These are phyloP conservation scores for Pestalotiopsis sp. DNA, from an alignment of 2,329 filamentous ascomycete species.

Conservation along the genomic window DNA sequence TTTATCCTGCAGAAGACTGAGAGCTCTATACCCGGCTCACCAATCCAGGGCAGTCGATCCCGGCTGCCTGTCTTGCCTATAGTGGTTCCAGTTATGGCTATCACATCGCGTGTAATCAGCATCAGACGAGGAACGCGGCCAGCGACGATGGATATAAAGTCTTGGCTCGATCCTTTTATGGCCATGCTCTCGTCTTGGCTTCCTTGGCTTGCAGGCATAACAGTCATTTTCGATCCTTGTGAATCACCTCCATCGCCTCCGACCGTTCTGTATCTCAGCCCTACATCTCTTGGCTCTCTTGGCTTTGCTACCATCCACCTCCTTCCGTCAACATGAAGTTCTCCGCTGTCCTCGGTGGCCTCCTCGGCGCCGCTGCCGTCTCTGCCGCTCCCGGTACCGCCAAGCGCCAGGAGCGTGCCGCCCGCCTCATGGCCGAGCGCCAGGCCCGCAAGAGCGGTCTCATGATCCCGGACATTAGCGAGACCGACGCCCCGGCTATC, in stretches of 20 bases:
- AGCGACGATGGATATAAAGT: slow-evolving; percentile 2
- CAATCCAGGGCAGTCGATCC: not conserved
- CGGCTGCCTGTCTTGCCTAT: not conserved
- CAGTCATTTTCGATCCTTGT: not conserved
- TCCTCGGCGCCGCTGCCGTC: slow-evolving; percentile 42
- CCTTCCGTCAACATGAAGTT: slow-evolving; percentile 47
- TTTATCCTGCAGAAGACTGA: not conserved
- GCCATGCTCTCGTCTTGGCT: not conserved
- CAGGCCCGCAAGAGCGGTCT: slow-evolving; percentile 20
- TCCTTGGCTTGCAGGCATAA: not conserved
- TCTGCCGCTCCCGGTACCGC: slow-evolving; percentile 49
- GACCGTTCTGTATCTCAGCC: not conserved
- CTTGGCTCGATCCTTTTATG: not conserved
- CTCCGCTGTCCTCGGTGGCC: slow-evolving; percentile 36
- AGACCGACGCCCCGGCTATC: not conserved
- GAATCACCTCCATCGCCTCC: not conserved
- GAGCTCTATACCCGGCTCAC: not conserved
- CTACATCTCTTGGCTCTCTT: not conserved
- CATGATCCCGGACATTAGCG: slow-evolving; percentile 4
- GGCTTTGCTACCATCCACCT: not conserved
- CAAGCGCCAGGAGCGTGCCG: slow-evolving; percentile 38
- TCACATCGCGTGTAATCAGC: not conserved
- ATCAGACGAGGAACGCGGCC: not conserved
- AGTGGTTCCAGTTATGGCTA: not conserved
- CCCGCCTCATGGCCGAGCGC: slow-evolving; percentile 22